Base-by-base conservation (phyloP, 306 rosid genomes). In the Cajanus cajan region DNA sequence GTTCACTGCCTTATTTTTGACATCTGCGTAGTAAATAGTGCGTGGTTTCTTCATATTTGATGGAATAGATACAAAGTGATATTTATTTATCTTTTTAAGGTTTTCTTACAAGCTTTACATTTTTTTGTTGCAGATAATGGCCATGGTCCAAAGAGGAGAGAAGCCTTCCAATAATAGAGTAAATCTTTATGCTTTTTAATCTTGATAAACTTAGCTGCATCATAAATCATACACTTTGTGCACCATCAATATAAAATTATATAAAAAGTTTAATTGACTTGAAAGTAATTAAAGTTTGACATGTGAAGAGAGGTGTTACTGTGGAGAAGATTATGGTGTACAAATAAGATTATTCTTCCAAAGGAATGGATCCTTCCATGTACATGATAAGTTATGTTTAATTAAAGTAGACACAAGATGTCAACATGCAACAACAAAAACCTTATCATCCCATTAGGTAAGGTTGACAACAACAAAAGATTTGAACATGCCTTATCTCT, bases 111-210 rank as follows among this genome's bases (percentile, higher is more conserved):
- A 57, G 28, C 0, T 22, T 2, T 58, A 58, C 37, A 58, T 4
- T 58, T 24, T 58, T 58, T 58, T 58, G 18, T 28, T 85, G 86
- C 93, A 95, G 99, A 87, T 93, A 81, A 93, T 90, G 98, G 87
- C 91, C 76, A 90, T 89, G 96, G 89, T 91, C 71, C 99, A 91
- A 83, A 86, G 97, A 86, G 98, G 97, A 86, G 98, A 95, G 82
- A 90, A 84, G 84, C 89, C 98, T 83, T 72, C 94, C 54, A 90
- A 95, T 85, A 88, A 82, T 84, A 93, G 90, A 85, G 99, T 95
- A 88, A 88, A 37, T 59, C 75, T 22, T 55, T 22, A 31, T 47
- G 55, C 82, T 64, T 57, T 55, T 78, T 62, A 25, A 13, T 24
- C 78, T 50, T 19, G 74, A 78, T 74, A 50, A 70, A 62, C 16